Base-by-base conservation (phyloP, 768 basidiomycete species). In the Termitomyces heimii region DNA sequence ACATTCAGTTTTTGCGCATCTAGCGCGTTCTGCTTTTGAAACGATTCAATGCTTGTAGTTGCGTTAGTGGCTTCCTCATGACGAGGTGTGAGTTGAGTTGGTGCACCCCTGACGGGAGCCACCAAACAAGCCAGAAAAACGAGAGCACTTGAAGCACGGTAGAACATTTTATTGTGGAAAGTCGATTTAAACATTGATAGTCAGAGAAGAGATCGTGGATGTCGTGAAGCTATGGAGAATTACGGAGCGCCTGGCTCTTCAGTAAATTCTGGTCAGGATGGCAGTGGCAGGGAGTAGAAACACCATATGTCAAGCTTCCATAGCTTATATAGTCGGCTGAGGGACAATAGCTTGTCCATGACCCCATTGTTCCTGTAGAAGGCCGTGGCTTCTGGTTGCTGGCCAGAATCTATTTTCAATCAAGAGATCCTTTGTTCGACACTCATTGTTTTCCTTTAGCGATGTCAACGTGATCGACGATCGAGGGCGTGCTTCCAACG, bases 1-100 rank as follows among this genome's bases (percentile, higher is more conserved):
- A 67, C 63, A 57, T 83, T 83, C 31, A 79, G 69, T 45, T 75
- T 70, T 62, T 80, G 81, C 12, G 82, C 82, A 40, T 75, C 75
- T 20, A 80, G 65, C 4, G 69, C 82, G 56, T 83, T 83, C 60
- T 78, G 70, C 55, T 73, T 55, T 42, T 63, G 62, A 14, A 60
- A 9, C 20, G 65, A 34, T 7, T 40, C 47, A 8, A 54, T 55
- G 10, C 51, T 28, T 13, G 50, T 42, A n/a, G 68, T 51, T 24
- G 47, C 39, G 54, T 67, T 66, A 49, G 66, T 63, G 22, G 63
- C 67, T 39, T 66, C 65, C 24, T 51, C 50, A 4, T 52, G 37
- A 57, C 70, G 70, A 31, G 60, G 53, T 7, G 63, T 58, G 24
- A 70, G 57, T 13, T 45, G 60, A 32, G 70, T 67, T 12, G 76